A percentile compares a stretch with the other conserved stretches of the same genome.
Conservation (phyloP, 257 asterid genomes). For the Nicotiana noctiflora region DNA sequence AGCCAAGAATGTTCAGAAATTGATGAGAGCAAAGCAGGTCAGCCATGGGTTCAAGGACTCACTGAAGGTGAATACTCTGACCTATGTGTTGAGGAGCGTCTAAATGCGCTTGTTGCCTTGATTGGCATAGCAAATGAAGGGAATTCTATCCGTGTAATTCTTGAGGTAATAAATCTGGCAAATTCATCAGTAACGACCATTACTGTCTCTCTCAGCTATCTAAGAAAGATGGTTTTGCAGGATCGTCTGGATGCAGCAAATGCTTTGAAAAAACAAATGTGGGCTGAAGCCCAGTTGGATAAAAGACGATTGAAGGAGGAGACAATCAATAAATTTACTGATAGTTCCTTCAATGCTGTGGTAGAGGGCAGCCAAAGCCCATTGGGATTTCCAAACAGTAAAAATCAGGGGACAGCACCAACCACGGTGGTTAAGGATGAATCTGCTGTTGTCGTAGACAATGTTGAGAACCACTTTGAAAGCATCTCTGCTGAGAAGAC, state of each 20-base stretch:
- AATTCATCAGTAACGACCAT: background rate
- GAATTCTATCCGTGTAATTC: constrained; percentile 74
- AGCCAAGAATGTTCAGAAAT: constrained; percentile 64
- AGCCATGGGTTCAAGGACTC: constrained; percentile 93
- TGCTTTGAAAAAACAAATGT: constrained; percentile 91
- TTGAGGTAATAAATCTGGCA: constrained; percentile 28
- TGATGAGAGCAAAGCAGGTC: constrained; percentile 85
- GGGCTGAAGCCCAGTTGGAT: constrained; percentile 98
- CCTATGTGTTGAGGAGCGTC: constrained; percentile 92
- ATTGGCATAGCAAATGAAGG: constrained; percentile 96
- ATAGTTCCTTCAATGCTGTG: constrained; percentile 47
- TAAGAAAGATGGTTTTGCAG: constrained; percentile 40
- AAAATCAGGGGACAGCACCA: constrained; percentile 36
- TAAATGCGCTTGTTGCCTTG: constrained; percentile 79
- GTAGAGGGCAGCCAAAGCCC: constrained; percentile 70
- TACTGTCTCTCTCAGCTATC: constrained; percentile 4
- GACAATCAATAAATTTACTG: constrained; percentile 43
- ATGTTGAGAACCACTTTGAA: constrained; percentile 30
- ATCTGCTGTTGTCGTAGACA: constrained; percentile 42
- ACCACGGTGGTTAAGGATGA: constrained; percentile 43
- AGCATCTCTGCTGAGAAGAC: constrained; percentile 27
- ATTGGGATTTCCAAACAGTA: constrained; percentile 32
- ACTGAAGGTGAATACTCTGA: constrained; percentile 96
- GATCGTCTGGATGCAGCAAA: constrained; percentile 91
- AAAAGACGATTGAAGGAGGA: constrained; percentile 88